phyloP scores from a whole-genome alignment of 257 asterid species.

The Lycium ferocissimum region DNA sequence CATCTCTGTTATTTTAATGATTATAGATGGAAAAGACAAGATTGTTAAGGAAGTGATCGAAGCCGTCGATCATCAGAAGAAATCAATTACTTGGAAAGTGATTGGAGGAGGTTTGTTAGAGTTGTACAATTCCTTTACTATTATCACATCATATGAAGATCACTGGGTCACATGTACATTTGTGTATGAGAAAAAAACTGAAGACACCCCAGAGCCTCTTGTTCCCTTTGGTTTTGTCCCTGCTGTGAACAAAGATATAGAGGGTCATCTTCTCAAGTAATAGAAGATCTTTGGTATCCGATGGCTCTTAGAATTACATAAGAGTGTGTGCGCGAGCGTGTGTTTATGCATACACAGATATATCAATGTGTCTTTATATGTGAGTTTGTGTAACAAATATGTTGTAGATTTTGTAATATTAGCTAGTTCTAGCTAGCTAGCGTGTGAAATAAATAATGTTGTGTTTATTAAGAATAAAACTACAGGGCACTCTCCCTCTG shows the following conservation, averaged over 20 bases:
- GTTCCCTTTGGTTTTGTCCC: not conserved
- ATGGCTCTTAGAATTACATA: too few relatives aligned
- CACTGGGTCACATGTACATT: not conserved
- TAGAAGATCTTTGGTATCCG: not conserved
- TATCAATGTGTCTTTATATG: too few relatives aligned
- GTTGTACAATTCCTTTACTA: not conserved
- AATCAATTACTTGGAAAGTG: conserved; percentile 24
- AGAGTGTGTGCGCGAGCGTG: too few relatives aligned
- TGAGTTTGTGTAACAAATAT: too few relatives aligned
- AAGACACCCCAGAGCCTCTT: not conserved
- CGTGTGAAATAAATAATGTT: too few relatives aligned
- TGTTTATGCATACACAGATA: too few relatives aligned
- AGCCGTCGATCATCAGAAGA: conserved; percentile 25
- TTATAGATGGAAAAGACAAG: conserved; percentile 14
- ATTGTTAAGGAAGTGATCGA: not conserved
- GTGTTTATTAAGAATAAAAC: too few relatives aligned
- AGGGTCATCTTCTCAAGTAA: conserved; percentile 15
- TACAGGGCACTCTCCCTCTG: too few relatives aligned
- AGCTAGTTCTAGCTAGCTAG: too few relatives aligned
- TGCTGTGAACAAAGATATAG: not conserved
- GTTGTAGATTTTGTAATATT: too few relatives aligned
- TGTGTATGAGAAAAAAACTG: not conserved
- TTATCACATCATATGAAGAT: not conserved
- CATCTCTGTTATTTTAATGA: too few relatives aligned
- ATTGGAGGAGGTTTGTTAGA: conserved; percentile 28